phyloP scores from a whole-genome alignment of 78 protist species.

The Dictyostelium intermedium region DNA sequence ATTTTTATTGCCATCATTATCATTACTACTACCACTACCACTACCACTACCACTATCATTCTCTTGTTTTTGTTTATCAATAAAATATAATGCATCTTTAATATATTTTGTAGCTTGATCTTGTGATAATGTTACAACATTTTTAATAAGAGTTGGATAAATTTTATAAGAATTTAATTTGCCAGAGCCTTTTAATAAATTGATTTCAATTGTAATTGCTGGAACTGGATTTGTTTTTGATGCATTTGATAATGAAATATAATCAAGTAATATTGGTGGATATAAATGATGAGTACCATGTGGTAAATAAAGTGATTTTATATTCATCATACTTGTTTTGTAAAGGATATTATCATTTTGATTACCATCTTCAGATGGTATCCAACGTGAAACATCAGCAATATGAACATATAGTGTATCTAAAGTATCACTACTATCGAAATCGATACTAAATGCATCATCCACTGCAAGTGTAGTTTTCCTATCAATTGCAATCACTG shows the following conservation, averaged over 20 bases:
- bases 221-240: not conserved
- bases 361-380: not conserved
- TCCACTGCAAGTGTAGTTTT: not conserved
- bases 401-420: conserved; percentile 15
- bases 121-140: not conserved
- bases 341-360: not conserved
- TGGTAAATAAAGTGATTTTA: not conserved
- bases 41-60: too few species aligned
- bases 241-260: not conserved
- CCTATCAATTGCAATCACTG: conserved; percentile 19
- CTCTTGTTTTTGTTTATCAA: not conserved
- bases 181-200: not conserved
- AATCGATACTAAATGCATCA: conserved; percentile 33
- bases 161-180: not conserved
- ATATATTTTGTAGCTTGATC: not conserved
- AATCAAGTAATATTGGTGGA: not conserved
- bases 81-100: not conserved
- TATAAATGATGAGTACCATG: conserved; percentile 11
- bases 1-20: too few species aligned
- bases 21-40: too few species aligned
- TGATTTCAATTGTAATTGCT: conserved; percentile 13
- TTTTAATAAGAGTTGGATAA: not conserved
- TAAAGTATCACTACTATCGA: not conserved
- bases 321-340: not conserved
- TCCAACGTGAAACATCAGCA: conserved; percentile 29